Conservation (phyloP, 306 rosid genomes). For the Trifolium fragiferum region DNA sequence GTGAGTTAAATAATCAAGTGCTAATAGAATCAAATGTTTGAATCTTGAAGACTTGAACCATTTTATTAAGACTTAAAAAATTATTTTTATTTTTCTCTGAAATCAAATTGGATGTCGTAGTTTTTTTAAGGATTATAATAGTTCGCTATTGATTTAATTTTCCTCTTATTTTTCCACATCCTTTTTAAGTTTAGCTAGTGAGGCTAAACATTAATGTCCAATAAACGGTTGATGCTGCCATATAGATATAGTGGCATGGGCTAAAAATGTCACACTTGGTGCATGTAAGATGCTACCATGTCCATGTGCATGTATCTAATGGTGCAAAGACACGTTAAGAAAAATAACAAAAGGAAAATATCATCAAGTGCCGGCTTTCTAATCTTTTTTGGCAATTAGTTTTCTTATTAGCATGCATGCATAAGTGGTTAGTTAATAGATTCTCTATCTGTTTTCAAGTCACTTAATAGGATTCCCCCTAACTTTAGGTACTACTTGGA, state of each 20-base stretch:
- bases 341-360: constrained; percentile 37
- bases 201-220: too few species aligned
- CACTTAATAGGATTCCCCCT: constrained; percentile 41
- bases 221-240: constrained; percentile 39
- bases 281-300: constrained; percentile 41
- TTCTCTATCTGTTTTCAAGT: constrained; percentile 10
- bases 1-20: too few species aligned
- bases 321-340: constrained; percentile 38
- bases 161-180: too few species aligned
- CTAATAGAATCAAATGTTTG: too few species aligned
- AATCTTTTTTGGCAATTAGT: neutral
- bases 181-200: too few species aligned
- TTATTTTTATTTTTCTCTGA: too few species aligned
- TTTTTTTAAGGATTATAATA: too few species aligned
- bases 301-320: constrained; percentile 48
- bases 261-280: constrained; percentile 21
- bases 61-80: too few species aligned
- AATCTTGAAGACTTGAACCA: too few species aligned
- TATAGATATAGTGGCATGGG: constrained; percentile 3
- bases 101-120: too few species aligned
- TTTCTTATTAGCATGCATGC: too few species aligned
- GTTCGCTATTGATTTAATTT: too few species aligned
- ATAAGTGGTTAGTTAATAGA: neutral
- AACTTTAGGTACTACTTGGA: constrained; percentile 15
- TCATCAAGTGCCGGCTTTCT: constrained; percentile 50